These are phyloP conservation scores for Psilocybe azurescens DNA, from an alignment of 768 basidiomycete species.

Conservation along the genomic window DNA sequence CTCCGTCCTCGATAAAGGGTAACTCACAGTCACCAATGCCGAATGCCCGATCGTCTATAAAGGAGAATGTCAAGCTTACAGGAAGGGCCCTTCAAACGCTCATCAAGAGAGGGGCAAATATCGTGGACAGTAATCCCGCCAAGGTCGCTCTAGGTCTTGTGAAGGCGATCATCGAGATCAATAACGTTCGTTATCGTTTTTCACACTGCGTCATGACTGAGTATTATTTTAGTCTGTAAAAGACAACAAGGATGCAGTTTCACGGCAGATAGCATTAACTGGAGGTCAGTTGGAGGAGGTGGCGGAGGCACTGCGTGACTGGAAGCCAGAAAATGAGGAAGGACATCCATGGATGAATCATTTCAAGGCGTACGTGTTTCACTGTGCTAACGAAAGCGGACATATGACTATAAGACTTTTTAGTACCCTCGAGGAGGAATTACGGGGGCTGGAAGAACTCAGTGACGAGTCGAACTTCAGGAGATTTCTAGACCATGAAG, in stretches of 20 bases:
- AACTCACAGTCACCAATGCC: no score
- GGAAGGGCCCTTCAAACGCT: neutral
- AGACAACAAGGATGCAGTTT: constrained; percentile 23
- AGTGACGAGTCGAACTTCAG: constrained; percentile 9
- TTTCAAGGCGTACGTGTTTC: constrained; percentile 17
- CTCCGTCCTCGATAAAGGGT: no score
- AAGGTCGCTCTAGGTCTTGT: constrained; percentile 17
- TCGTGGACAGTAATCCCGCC: constrained; percentile 17
- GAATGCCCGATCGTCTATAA: no score
- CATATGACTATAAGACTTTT: neutral
- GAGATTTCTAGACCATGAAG: constrained; percentile 20
- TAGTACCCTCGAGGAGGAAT: constrained; percentile 19
- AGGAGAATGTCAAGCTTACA: neutral
- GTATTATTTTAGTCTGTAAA: constrained; percentile 5
- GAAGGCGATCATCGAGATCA: constrained; percentile 15
- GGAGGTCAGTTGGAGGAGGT: constrained; percentile 17
- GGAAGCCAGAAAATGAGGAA: constrained; percentile 11
- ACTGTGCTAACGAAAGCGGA: no score
- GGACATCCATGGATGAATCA: constrained; percentile 1
- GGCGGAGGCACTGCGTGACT: constrained; percentile 14
- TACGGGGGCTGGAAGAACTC: constrained; percentile 15
- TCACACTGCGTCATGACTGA: neutral
- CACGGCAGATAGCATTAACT: constrained; percentile 12
- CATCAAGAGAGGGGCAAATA: neutral
- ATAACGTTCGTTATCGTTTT: constrained; percentile 14